phyloP scores from a whole-genome alignment of 2,329 filamentous ascomycete genomes.

The Ophiostoma novo-ulmi region DNA sequence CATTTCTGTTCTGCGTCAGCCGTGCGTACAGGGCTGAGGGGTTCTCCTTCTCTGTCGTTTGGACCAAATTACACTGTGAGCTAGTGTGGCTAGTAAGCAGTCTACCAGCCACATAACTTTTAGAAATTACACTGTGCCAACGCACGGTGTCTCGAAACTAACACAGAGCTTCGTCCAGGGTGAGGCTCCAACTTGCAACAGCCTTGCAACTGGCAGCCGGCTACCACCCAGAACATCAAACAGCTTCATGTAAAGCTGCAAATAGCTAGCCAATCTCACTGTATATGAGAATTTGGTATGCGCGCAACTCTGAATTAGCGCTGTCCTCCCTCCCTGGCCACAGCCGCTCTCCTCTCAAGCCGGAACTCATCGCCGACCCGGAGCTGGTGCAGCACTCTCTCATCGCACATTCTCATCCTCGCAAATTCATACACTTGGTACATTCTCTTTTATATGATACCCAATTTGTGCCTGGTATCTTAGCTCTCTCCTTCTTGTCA shows the following conservation, averaged over 20 bases:
- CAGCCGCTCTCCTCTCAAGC: not conserved
- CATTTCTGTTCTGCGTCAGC: constrained; percentile 24
- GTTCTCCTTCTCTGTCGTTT: not conserved
- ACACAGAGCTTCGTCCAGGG: constrained; percentile 4
- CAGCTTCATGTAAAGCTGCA: not conserved
- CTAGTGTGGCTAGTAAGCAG: not conserved
- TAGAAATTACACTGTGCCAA: not conserved
- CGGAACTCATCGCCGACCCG: not conserved
- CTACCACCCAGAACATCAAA: not conserved
- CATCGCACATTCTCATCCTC: not conserved
- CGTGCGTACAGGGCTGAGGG: constrained; percentile 24
- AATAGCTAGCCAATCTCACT: not conserved
- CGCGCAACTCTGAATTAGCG: not conserved
- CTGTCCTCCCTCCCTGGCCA: not conserved
- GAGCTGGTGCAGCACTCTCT: not conserved
- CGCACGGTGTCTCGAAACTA: constrained; percentile 8
- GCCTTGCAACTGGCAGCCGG: not conserved
- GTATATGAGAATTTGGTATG: not conserved
- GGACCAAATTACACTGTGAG: not conserved
- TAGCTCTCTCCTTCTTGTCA: not conserved
- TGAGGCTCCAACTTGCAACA: not conserved
- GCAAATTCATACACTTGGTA: not conserved
- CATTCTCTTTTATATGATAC: not conserved
- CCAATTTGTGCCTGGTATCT: not conserved
- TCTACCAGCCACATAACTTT: not conserved